phyloP scores from a whole-genome alignment of 106 monocot genomes.

The Allium fistulosum region DNA sequence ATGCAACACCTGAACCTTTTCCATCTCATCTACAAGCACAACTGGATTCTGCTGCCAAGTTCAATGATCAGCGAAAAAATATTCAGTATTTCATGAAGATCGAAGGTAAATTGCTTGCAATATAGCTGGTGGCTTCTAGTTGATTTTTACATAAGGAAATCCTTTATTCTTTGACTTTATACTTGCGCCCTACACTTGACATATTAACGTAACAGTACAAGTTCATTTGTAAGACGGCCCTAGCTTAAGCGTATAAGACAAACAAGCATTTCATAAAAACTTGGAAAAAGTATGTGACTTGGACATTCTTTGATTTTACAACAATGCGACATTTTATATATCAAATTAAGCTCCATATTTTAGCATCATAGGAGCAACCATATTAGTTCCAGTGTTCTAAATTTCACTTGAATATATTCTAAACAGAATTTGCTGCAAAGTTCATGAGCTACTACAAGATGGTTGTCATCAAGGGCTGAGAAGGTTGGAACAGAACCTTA shows the following conservation, averaged over 20 bases:
- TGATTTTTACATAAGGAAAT: not conserved
- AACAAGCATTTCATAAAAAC: not conserved
- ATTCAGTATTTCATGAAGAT: conserved; percentile 12
- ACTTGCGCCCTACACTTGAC: too few relatives aligned
- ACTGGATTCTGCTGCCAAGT: conserved; percentile 4
- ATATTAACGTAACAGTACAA: not conserved
- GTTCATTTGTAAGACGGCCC: not conserved
- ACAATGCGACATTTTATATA: too few relatives aligned
- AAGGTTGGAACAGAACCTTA: not conserved
- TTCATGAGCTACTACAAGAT: conserved; percentile 12
- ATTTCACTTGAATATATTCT: not conserved
- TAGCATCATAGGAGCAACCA: not conserved
- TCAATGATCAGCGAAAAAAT: conserved; percentile 8
- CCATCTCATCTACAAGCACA: not conserved
- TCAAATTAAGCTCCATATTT: too few relatives aligned
- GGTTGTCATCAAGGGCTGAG: not conserved
- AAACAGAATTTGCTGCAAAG: conserved; percentile 9
- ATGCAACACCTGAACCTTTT: not conserved
- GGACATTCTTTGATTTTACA: not conserved
- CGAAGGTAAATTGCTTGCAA: conserved; percentile 4
- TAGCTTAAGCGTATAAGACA: not conserved
- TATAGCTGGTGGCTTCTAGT: not conserved
- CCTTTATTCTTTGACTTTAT: not conserved
- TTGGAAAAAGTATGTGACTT: not conserved
- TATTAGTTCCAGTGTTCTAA: not conserved